Percentiles rank a stretch among this genome's conserved stretches.
These are phyloP conservation scores for Blastomyces parvus DNA, from an alignment of 2,329 filamentous ascomycete genomes.

Conservation along the genomic window DNA sequence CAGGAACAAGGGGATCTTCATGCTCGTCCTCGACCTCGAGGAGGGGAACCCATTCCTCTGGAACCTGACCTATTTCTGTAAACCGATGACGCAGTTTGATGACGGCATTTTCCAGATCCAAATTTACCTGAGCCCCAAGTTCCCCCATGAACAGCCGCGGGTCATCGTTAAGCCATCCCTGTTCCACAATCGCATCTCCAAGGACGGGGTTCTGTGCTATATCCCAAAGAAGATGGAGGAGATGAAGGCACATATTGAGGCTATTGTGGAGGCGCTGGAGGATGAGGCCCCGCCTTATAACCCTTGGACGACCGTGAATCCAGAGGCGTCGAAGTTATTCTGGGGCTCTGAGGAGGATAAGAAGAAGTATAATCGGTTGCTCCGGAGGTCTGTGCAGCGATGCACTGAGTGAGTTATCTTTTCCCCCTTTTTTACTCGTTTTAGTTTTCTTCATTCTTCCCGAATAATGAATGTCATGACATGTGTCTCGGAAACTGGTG, in stretches of 20 bases:
- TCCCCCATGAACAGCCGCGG: slow-evolving; percentile 80
- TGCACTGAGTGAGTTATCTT: slow-evolving; percentile 27
- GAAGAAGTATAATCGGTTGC: slow-evolving; percentile 71
- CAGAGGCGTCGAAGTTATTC: slow-evolving; percentile 73
- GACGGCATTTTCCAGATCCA: slow-evolving; percentile 79
- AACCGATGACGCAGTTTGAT: slow-evolving; percentile 86
- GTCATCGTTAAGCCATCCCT: slow-evolving; percentile 70
- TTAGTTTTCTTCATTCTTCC: not conserved
- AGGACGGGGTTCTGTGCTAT: slow-evolving; percentile 76
- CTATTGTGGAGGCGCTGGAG: slow-evolving; percentile 71
- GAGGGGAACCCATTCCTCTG: slow-evolving; percentile 83
- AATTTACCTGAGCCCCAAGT: slow-evolving; percentile 69
- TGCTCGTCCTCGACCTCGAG: slow-evolving; percentile 66
- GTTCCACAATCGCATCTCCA: slow-evolving; percentile 79
- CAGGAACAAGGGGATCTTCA: slow-evolving; percentile 57
- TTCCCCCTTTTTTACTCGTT: not conserved
- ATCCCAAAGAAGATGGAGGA: slow-evolving; percentile 63
- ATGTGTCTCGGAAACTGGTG: too few species aligned
- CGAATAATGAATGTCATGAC: too few species aligned
- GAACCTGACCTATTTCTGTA: slow-evolving; percentile 79
- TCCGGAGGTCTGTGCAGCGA: slow-evolving; percentile 62
- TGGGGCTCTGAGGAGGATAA: slow-evolving; percentile 74
- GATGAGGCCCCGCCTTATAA: slow-evolving; percentile 84
- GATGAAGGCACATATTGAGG: slow-evolving; percentile 71
- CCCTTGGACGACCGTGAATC: slow-evolving; percentile 76